These are phyloP conservation scores for Boechera retrofracta DNA, from an alignment of 345 rosid species.

Conservation along the genomic window DNA sequence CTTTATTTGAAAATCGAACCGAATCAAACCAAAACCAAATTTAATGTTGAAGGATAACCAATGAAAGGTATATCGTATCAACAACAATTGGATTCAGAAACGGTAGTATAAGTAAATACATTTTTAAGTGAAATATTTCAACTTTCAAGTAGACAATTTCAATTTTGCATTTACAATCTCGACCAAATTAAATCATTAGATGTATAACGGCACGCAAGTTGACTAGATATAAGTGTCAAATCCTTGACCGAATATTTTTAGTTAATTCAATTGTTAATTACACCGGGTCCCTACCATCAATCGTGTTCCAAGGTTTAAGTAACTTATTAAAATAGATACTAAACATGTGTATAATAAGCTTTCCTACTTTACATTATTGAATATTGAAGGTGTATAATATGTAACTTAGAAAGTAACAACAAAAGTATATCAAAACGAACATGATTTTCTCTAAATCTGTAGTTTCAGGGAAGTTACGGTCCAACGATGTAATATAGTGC, in stretches of 20 bases:
- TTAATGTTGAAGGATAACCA: background rate
- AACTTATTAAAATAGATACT: too few species aligned
- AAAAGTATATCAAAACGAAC: background rate
- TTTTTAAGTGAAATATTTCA: too few species aligned
- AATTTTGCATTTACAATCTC: background rate
- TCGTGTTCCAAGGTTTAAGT: too few species aligned
- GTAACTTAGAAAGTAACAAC: background rate
- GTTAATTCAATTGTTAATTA: too few species aligned
- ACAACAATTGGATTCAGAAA: too few species aligned
- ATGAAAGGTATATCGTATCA: background rate
- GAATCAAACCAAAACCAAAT: background rate
- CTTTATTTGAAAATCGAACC: background rate
- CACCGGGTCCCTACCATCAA: too few species aligned
- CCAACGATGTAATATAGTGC: background rate
- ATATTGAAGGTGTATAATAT: too few species aligned
- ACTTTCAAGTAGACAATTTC: conserved; percentile 27
- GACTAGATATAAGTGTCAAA: background rate
- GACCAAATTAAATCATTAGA: conserved; percentile 9
- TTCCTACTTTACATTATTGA: too few species aligned
- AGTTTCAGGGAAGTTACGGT: background rate
- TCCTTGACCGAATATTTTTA: background rate
- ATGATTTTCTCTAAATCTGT: background rate
- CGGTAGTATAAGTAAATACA: background rate
- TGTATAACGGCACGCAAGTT: background rate
- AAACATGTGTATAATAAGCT: too few species aligned